Evolutionary conservation across 2,329 filamentous ascomycete species (phyloP), one percentile per base, ranked within the genome.

Genomic region (Cytospora piceicola): DNA sequence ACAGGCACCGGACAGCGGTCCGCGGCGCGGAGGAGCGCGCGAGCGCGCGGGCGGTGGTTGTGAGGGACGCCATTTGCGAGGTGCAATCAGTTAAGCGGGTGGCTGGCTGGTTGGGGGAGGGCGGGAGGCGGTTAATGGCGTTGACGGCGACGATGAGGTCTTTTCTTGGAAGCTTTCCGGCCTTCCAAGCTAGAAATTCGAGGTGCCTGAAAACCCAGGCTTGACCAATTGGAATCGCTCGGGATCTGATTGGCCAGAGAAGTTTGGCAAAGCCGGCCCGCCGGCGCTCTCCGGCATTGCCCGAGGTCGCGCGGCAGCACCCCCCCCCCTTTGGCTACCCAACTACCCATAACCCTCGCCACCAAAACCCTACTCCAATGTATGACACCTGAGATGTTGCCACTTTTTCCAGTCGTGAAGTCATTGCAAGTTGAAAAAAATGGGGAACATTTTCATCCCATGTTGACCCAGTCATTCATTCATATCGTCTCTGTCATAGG

Each of bases 1-100:
- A 87, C 69, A 89, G 77, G 74, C 84, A 82, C 76, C 85, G 84
- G 72, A 83, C 78, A 67, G 78, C 72, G 76, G 72, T 68, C 67
- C 66, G 63, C 71, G 56, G 57, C 32, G 60, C 59, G 54, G 74
- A 70, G 64, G 75, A 73, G 79, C 90, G 90, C 83, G 91, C 83
- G 77, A 91, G 84, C 75, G 87, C 82, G 80, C 88, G 87, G 77
- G 90, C 87, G 77, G 88, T 85, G 77, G 85, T 84, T 75, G 88
- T 74, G 79, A 93, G 85, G 77, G 88, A 82, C 79, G 88, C 88
- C 89, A 91, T 91, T 75, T 75, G 77, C 78, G 76, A 70, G 68
- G 63, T 68, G 69, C 66, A 22, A 53, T 66, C 39, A 24, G 56
- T 30, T 14, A 22, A 39, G 53, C 20, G 42, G 22, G 14, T 12